Conservation (phyloP, 345 rosid genomes). For the Lumnitzera racemosa region DNA sequence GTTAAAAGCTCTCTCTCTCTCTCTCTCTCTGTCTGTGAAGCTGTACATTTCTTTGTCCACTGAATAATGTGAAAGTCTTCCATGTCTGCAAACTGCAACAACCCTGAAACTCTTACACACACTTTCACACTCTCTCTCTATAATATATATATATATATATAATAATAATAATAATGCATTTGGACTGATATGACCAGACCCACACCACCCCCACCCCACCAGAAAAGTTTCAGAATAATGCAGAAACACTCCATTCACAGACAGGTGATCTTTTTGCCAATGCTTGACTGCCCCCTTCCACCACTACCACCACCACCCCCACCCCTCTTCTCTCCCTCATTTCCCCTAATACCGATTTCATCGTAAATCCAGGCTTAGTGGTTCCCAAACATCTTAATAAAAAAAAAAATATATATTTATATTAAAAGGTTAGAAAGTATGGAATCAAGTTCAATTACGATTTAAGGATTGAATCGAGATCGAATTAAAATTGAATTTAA, state of each 20-base stretch:
- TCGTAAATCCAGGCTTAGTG: too few species aligned
- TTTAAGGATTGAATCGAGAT: too few species aligned
- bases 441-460: too few species aligned
- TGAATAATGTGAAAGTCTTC: slow-evolving; percentile 11
- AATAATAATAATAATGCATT: not conserved
- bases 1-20: not conserved
- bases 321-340: too few species aligned
- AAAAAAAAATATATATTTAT: too few species aligned
- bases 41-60: slow-evolving; percentile 7
- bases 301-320: not conserved
- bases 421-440: too few species aligned
- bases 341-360: too few species aligned
- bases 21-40: not conserved
- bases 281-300: not conserved
- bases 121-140: slow-evolving; percentile 3
- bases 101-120: not conserved
- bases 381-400: too few species aligned
- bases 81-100: slow-evolving; percentile 3
- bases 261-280: not conserved
- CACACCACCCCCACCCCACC: slow-evolving; percentile 8
- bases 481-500: too few species aligned
- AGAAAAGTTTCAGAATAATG: slow-evolving; percentile 15
- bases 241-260: not conserved
- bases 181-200: slow-evolving; percentile 16
- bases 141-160: not conserved